Evolutionary conservation across 1,139 yeast genomes (phyloP).

Genomic region (Yamadazyma atlantica): DNA sequence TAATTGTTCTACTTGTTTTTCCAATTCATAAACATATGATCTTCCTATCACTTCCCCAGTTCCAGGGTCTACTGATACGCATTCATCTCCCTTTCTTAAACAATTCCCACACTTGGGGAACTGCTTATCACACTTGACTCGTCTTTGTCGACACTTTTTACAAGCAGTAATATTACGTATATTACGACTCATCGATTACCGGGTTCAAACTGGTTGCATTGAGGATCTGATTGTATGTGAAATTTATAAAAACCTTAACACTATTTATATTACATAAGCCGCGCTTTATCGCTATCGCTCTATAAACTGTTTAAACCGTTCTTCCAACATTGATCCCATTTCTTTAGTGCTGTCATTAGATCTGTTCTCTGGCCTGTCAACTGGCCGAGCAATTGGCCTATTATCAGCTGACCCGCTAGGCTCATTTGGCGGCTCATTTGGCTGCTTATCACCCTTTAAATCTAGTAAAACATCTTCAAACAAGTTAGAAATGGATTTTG

Average conservation of each 20-base stretch:
- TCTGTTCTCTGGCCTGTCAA: not conserved
- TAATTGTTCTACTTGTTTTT: slow-evolving; percentile 14
- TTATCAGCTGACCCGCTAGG: no score
- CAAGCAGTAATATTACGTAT: slow-evolving; percentile 54
- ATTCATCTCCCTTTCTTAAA: slow-evolving; percentile 61
- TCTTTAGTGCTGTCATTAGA: slow-evolving; percentile 26
- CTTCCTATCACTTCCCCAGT: slow-evolving; percentile 84
- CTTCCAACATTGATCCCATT: slow-evolving; percentile 31
- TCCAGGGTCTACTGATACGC: slow-evolving; percentile 81
- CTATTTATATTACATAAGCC: no score
- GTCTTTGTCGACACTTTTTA: slow-evolving; percentile 72
- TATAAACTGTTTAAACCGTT: slow-evolving; percentile 25
- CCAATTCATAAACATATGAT: slow-evolving; percentile 66
- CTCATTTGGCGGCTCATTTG: no score
- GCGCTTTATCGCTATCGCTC: slow-evolving; percentile 4
- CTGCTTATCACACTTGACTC: slow-evolving; percentile 77
- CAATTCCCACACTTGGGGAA: slow-evolving; percentile 78
- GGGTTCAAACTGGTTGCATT: not conserved
- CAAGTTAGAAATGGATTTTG: slow-evolving; percentile 31
- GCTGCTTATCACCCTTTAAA: slow-evolving; percentile 12
- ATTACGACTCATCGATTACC: slow-evolving; percentile 1
- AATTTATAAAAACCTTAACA: no score
- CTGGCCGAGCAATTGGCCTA: slow-evolving; percentile 1
- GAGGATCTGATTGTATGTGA: not conserved
- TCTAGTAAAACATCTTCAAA: slow-evolving; percentile 28